Evolutionary conservation across 495 filamentous ascomycete species (phyloP).

Genomic region (Xanthoparmelia taractica): DNA sequence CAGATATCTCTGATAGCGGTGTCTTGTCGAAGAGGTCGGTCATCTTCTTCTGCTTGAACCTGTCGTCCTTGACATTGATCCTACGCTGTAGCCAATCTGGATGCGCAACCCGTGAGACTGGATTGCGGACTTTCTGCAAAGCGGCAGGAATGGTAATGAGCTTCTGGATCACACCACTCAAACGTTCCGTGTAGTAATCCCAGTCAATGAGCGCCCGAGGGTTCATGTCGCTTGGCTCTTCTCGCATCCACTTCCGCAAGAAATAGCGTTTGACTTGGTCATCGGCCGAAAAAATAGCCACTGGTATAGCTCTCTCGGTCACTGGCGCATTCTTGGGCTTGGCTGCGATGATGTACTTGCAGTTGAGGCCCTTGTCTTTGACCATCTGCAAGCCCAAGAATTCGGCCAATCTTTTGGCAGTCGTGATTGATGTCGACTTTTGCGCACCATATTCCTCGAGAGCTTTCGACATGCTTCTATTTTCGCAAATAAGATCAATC

Average conservation of each 20-base stretch:
- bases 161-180: conserved; percentile 96
- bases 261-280: conserved; percentile 79
- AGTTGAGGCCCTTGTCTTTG: conserved; percentile 97
- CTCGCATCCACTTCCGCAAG: conserved; percentile 88
- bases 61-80: conserved; percentile 92
- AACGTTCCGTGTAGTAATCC: conserved; percentile 90
- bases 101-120: conserved; percentile 85
- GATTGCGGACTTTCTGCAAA: conserved; percentile 88
- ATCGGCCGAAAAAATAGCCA: conserved; percentile 95
- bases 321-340: conserved; percentile 82
- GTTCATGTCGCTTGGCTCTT: conserved; percentile 90
- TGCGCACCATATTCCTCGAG: conserved; percentile 91
- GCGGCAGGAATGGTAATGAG: conserved; percentile 97
- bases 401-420: conserved; percentile 88
- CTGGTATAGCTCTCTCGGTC: conserved; percentile 87
- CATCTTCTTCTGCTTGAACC: conserved; percentile 97
- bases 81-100: conserved; percentile 93
- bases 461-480: conserved; percentile 94
- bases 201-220: conserved; percentile 84
- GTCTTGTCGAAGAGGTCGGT: conserved; percentile 84
- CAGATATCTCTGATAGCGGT: conserved; percentile 62
- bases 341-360: conserved; percentile 96
- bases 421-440: conserved; percentile 97
- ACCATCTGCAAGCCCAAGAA: conserved; percentile 98
- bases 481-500: conserved; percentile 97